phyloP scores from a whole-genome alignment of 2,329 filamentous ascomycete genomes.

The Xylaria polymorpha region DNA sequence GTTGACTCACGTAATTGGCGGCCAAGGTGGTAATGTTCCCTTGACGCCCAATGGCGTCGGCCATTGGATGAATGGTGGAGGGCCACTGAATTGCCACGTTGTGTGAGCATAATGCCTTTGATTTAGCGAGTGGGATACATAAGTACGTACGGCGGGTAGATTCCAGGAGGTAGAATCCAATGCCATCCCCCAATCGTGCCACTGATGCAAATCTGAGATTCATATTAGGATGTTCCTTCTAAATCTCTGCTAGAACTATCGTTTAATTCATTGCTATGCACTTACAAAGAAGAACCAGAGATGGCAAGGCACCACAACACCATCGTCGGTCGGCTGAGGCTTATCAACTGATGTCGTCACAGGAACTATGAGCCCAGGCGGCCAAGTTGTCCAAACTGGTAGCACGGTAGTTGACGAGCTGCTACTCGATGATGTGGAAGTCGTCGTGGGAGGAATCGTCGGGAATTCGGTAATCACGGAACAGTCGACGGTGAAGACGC shows the following conservation, averaged over 20 bases:
- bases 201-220: background rate
- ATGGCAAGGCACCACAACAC: slow-evolving; percentile 8
- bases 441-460: no score
- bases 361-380: slow-evolving; percentile 21
- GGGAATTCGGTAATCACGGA: background rate
- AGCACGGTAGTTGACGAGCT: background rate
- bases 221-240: no score
- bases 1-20: background rate
- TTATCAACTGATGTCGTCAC: slow-evolving; percentile 15
- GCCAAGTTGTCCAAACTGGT: slow-evolving; percentile 31
- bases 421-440: background rate
- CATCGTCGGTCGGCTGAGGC: slow-evolving; percentile 21
- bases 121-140: no score
- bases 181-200: background rate
- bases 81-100: background rate
- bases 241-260: no score
- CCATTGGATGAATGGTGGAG: background rate
- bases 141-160: background rate
- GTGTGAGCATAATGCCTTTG: no score
- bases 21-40: background rate
- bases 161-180: background rate
- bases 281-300: slow-evolving; percentile 23
- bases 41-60: background rate
- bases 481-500: background rate
- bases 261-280: no score